Evolutionary conservation across 83 land plant species (phyloP).

Genomic region (Picea abies): DNA sequence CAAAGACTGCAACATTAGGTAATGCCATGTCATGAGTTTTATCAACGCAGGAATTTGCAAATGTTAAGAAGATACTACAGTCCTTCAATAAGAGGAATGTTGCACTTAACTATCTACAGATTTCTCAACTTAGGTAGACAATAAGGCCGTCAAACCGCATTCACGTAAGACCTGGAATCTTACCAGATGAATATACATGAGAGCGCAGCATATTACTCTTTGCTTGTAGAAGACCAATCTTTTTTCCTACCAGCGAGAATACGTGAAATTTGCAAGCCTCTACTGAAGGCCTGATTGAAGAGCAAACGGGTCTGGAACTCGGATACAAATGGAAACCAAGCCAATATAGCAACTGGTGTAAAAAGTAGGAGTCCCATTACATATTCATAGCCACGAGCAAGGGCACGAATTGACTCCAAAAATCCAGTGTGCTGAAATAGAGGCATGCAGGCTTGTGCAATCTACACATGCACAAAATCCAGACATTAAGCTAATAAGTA

Average conservation of each 20-base stretch:
- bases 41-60: no score
- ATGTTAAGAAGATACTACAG: no score
- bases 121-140: no score
- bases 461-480: conserved; percentile 31
- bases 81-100: no score
- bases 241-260: conserved; percentile 77
- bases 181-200: no score
- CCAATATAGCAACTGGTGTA: conserved; percentile 59
- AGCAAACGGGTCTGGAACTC: conserved; percentile 81
- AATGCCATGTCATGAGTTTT: no score
- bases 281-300: conserved; percentile 81
- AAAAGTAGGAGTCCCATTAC: conserved; percentile 68
- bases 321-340: conserved; percentile 86
- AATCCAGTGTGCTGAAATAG: conserved; percentile 38
- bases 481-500: neutral
- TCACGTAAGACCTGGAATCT: no score
- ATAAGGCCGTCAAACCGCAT: no score
- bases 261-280: conserved; percentile 82
- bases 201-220: conserved; percentile 24
- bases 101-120: no score
- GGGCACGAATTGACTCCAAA: conserved; percentile 72
- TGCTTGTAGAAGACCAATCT: conserved; percentile 23
- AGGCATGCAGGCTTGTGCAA: conserved; percentile 55
- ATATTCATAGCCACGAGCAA: conserved; percentile 71
- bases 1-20: no score